Percentiles rank a stretch among this genome's conserved stretches.
phyloP scores from a whole-genome alignment of 75 land plant species.

The Gnetum montanum region DNA sequence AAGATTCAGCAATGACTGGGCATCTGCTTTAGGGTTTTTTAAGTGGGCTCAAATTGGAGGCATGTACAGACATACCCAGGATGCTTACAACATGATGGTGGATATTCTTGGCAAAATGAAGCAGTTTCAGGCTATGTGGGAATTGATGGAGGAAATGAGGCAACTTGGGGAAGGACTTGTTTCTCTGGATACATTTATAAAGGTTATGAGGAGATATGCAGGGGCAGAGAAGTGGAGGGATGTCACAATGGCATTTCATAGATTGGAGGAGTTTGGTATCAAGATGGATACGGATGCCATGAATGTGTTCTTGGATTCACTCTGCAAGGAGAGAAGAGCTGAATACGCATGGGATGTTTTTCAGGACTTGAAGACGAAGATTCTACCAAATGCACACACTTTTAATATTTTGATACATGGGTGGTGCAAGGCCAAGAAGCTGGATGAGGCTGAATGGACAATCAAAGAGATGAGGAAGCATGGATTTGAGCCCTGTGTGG shows the following conservation, averaged over 20 bases:
- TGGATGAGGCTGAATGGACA: slow-evolving; percentile 29
- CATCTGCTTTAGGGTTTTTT: slow-evolving; percentile 47
- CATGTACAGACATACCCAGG: slow-evolving; percentile 16
- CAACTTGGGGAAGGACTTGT: slow-evolving; percentile 14
- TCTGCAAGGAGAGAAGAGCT: slow-evolving; percentile 34
- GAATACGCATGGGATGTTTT: slow-evolving; percentile 35
- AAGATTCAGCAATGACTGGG: slow-evolving; percentile 50
- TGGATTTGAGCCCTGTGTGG: slow-evolving; percentile 40
- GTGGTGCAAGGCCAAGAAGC: slow-evolving; percentile 45
- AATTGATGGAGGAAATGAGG: slow-evolving; percentile 38
- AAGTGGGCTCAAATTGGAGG: slow-evolving; percentile 35
- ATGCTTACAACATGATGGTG: slow-evolving; percentile 42
- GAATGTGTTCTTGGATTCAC: slow-evolving; percentile 41
- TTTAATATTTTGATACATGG: slow-evolving; percentile 61
- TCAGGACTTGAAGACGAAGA: slow-evolving; percentile 19
- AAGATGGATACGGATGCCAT: slow-evolving; percentile 23
- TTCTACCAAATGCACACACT: slow-evolving; percentile 22
- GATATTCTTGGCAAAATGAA: slow-evolving; percentile 47
- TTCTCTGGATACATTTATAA: slow-evolving; percentile 35
- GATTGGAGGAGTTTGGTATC: slow-evolving; percentile 33
- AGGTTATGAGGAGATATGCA: slow-evolving; percentile 38
- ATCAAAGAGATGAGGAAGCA: slow-evolving; percentile 35
- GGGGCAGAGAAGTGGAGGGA: slow-evolving; percentile 29
- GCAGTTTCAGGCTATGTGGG: slow-evolving; percentile 44
- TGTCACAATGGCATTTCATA: slow-evolving; percentile 23